These are phyloP conservation scores for Coemansia sp. DNA, from an alignment of 192 early-diverging fungal genomes.

Conservation along the genomic window DNA sequence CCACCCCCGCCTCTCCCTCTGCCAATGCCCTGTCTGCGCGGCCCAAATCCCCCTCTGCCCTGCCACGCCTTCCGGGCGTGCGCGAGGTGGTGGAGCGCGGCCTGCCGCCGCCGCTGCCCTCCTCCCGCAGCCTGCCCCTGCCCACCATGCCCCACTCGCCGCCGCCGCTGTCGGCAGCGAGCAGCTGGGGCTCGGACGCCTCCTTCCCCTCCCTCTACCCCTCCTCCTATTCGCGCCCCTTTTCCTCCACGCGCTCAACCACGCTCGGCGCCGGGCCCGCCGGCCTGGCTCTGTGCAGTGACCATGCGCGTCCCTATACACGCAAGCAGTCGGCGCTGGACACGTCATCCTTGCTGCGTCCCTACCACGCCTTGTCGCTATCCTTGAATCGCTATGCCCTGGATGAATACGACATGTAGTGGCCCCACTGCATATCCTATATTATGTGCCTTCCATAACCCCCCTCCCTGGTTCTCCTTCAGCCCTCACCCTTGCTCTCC, in stretches of 20 bases:
- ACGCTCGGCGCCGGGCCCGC: conserved; percentile 7
- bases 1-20: conserved; percentile 7
- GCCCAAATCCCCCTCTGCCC: background rate
- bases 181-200: conserved; percentile 36
- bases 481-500: too few species aligned
- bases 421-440: too few species aligned
- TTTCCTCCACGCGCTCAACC: conserved; percentile 38
- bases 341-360: conserved; percentile 11
- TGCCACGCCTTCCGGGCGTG: conserved; percentile 1
- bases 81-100: conserved; percentile 5
- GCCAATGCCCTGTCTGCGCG: background rate
- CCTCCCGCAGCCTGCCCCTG: conserved; percentile 13
- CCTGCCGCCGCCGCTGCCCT: conserved; percentile 8
- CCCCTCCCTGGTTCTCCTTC: too few species aligned
- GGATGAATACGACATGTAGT: conserved; percentile 34
- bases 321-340: conserved; percentile 19
- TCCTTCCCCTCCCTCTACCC: conserved; percentile 11
- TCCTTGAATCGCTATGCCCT: conserved; percentile 25
- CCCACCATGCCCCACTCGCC: conserved; percentile 7
- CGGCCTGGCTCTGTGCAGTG: too few species aligned
- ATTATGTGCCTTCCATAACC: too few species aligned
- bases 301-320: conserved; percentile 10
- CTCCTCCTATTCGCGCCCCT: conserved; percentile 34
- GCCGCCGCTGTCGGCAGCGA: conserved; percentile 27
- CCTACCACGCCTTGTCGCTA: conserved; percentile 22